A percentile compares a stretch with the other conserved stretches of the same genome.
Evolutionary conservation across 805 yeast genomes (phyloP).

Genomic region (Jamesozyma jinghongensis): DNA sequence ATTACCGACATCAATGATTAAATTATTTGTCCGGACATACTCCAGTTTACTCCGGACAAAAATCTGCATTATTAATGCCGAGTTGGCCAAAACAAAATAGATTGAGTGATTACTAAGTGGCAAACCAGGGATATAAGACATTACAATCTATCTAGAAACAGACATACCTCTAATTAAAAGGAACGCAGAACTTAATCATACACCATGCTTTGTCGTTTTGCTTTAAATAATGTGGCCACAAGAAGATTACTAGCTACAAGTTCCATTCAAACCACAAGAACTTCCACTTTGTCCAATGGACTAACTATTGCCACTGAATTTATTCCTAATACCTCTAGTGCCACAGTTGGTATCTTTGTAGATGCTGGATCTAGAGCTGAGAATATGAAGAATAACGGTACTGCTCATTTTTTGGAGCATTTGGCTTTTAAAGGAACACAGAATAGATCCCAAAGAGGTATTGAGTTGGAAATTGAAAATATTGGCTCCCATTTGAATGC

Average conservation of each 20-base stretch:
- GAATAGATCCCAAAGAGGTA: constrained; percentile 64
- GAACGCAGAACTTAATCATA: too few species aligned
- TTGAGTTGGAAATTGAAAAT: constrained; percentile 91
- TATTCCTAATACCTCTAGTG: constrained; percentile 81
- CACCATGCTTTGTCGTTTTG: constrained; percentile 6
- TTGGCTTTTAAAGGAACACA: constrained; percentile 92
- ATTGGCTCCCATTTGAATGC: constrained; percentile 96
- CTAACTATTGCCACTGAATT: constrained; percentile 86
- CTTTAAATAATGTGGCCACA: neutral
- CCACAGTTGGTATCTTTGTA: constrained; percentile 97
- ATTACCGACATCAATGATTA: too few species aligned
- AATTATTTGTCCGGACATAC: too few species aligned
- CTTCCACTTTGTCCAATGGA: constrained; percentile 80
- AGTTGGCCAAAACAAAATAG: too few species aligned
- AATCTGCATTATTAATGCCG: too few species aligned
- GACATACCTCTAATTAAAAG: too few species aligned
- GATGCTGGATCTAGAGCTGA: constrained; percentile 99
- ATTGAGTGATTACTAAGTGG: too few species aligned
- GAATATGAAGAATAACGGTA: constrained; percentile 72
- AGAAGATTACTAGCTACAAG: constrained; percentile 2
- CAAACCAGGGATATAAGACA: too few species aligned
- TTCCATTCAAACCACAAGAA: constrained; percentile 27
- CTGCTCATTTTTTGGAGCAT: constrained; percentile 96
- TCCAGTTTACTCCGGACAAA: too few species aligned
- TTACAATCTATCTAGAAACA: too few species aligned